Percentiles rank a stretch among this genome's conserved stretches.
Conservation (phyloP, 106 monocot species). For the Allium cepa region DNA sequence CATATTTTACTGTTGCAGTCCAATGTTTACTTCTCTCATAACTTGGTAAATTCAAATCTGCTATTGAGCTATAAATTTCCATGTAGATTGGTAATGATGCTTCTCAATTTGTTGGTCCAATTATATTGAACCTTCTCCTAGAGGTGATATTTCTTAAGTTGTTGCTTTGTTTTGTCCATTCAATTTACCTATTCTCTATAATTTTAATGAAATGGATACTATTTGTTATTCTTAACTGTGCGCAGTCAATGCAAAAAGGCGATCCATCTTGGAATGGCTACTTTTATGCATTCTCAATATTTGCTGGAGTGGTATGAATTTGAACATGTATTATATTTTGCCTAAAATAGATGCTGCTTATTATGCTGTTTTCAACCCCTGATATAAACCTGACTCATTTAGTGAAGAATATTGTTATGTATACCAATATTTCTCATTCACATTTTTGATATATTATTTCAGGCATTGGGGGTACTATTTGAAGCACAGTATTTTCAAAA, state of each 20-base stretch:
- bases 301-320: conserved; percentile 89
- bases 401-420: too few relatives aligned
- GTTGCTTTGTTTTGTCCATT: not conserved
- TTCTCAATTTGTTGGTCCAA: conserved; percentile 96
- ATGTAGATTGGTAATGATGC: conserved; percentile 88
- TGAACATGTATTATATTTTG: conserved; percentile 9
- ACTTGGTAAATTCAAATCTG: too few relatives aligned
- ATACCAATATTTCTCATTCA: not conserved
- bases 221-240: conserved; percentile 4
- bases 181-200: not conserved
- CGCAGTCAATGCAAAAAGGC: conserved; percentile 96
- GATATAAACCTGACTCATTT: too few relatives aligned
- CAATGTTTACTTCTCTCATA: too few relatives aligned
- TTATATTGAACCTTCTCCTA: conserved; percentile 72
- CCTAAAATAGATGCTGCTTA: not conserved
- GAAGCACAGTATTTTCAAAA: conserved; percentile 99
- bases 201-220: not conserved
- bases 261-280: conserved; percentile 94
- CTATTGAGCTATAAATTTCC: too few relatives aligned
- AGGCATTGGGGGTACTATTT: conserved; percentile 76
- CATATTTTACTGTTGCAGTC: too few relatives aligned
- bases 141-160: conserved; percentile 33
- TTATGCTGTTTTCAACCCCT: too few relatives aligned
- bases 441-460: conserved; percentile 11
- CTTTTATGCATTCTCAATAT: conserved; percentile 88